Conservation (phyloP, 2,329 filamentous ascomycete species). For the Penicillium sumatraense region DNA sequence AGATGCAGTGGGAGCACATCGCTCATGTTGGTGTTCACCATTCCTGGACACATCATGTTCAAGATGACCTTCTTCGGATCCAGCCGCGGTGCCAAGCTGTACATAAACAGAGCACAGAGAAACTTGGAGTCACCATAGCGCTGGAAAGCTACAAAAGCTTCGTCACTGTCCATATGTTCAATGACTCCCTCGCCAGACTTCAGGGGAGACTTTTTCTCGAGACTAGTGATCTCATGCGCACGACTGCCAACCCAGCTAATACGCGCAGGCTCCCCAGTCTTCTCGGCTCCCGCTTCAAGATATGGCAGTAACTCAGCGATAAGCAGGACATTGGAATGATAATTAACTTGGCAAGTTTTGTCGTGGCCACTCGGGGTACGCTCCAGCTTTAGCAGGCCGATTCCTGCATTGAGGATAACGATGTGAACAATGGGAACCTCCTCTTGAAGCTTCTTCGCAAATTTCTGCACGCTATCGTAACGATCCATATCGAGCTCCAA, state of each 20-base stretch:
- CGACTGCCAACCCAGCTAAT: slow-evolving; percentile 30
- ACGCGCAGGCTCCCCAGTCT: slow-evolving; percentile 12
- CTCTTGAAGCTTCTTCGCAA: neutral
- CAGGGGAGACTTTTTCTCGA: slow-evolving; percentile 15
- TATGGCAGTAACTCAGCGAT: slow-evolving; percentile 33
- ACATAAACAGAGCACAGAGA: slow-evolving; percentile 29
- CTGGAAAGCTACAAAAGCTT: neutral
- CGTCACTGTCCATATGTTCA: slow-evolving; percentile 17
- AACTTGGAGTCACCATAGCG: slow-evolving; percentile 27
- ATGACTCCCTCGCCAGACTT: slow-evolving; percentile 5
- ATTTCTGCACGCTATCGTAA: neutral
- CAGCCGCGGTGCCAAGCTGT: slow-evolving; percentile 24
- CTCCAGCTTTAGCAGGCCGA: slow-evolving; percentile 19
- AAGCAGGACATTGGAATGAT: slow-evolving; percentile 32
- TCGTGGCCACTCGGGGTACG: slow-evolving; percentile 40
- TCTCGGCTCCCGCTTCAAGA: slow-evolving; percentile 24
- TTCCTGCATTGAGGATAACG: slow-evolving; percentile 31
- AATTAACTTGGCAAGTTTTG: slow-evolving; percentile 42
- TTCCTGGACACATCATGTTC: slow-evolving; percentile 33
- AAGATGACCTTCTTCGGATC: slow-evolving; percentile 24
- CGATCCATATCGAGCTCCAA: neutral
- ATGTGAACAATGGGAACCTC: slow-evolving; percentile 12
- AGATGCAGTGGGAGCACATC: slow-evolving; percentile 21
- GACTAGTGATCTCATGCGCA: slow-evolving; percentile 5
- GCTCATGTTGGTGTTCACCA: slow-evolving; percentile 27